Conservation (phyloP, 768 basidiomycete genomes). For the Serendipita indica region DNA sequence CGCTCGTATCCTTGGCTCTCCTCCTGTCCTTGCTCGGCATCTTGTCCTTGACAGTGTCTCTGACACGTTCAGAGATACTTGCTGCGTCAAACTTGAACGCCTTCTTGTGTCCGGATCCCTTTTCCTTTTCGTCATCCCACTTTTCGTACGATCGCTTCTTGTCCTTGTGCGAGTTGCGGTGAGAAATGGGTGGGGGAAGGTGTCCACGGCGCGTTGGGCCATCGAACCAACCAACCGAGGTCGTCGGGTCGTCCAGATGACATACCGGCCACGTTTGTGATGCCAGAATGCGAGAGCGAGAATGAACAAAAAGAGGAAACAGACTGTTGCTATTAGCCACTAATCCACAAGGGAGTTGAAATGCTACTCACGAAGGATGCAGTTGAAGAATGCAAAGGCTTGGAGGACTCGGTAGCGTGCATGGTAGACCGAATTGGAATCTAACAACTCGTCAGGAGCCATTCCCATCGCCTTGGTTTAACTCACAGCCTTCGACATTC, state of each 20-base stretch:
- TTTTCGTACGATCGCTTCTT: not conserved
- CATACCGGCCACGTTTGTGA: not conserved
- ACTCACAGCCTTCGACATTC: not conserved
- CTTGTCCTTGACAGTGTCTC: not conserved
- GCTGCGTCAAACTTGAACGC: not conserved
- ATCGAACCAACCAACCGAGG: conserved; percentile 4
- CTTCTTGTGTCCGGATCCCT: not conserved
- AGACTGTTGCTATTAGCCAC: not conserved
- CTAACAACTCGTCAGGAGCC: not conserved
- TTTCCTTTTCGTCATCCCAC: conserved; percentile 1
- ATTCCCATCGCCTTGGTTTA: not conserved
- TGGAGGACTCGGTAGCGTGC: conserved; percentile 7
- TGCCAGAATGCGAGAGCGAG: not conserved
- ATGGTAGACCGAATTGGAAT: conserved; percentile 2
- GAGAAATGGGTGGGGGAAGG: not conserved
- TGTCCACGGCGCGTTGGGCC: not conserved
- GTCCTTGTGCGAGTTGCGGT: conserved; percentile 1
- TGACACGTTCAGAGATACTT: not conserved
- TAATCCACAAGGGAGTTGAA: not conserved
- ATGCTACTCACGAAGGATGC: not conserved
- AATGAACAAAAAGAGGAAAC: not conserved
- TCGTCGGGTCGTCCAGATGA: not conserved
- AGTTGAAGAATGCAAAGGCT: conserved; percentile 11
- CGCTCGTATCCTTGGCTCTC: not conserved
- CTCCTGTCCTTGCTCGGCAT: not conserved